Base-by-base conservation (phyloP, 2,329 filamentous ascomycete species). In the Diaporthe ilicicola region DNA sequence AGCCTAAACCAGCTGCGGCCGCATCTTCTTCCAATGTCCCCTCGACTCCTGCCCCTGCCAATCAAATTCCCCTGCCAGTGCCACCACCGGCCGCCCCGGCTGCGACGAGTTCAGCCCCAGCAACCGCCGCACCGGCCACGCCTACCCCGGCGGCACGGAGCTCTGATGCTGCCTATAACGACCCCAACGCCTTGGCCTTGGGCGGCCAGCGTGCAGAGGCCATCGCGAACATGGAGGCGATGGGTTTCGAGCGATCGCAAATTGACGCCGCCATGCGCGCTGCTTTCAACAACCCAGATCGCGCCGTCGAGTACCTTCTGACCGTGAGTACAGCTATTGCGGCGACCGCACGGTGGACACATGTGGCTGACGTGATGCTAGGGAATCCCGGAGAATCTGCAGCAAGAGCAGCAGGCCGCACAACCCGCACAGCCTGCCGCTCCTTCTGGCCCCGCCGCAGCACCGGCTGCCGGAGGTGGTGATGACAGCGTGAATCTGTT, bases 251-350 rank as follows among this genome's bases (percentile, higher is more conserved):
- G 78, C 89, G 95, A 78, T 86, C 90, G 66, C 93, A 97, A 79
- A 97, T 98, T 76, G 94, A 98, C 76, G 90, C 92, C 59, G 96
- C 96, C 65, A 96, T 99, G 92, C 93, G 95, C 78, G 96, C 96
- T 74, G 96, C 96, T 17, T 99, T 94, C 83, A 97, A 93, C 87
- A 99, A 99, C 84, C 94, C 95, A 17, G 95, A 98, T 81, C 94
- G 96, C 77, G 96, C 96, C 67, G 95, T 99, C 70, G 96, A 99
- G 82, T 99, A 99, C 79, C 89, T 99, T 15, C 81, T 99, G 79
- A 97, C 84, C 76, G 94, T 96, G 81, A 83, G 92, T 84, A 39
- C 24, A 15, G 32, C 24, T 34, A 37, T 44, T n/a, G 37, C 32
- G n/a, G 34, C 34, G 12, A 44, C 17, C 37, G 22, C 0, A 29